Percentiles rank a stretch among this genome's conserved stretches.
Conservation (phyloP, 2,329 filamentous ascomycete genomes). For the Helotiales sp. region DNA sequence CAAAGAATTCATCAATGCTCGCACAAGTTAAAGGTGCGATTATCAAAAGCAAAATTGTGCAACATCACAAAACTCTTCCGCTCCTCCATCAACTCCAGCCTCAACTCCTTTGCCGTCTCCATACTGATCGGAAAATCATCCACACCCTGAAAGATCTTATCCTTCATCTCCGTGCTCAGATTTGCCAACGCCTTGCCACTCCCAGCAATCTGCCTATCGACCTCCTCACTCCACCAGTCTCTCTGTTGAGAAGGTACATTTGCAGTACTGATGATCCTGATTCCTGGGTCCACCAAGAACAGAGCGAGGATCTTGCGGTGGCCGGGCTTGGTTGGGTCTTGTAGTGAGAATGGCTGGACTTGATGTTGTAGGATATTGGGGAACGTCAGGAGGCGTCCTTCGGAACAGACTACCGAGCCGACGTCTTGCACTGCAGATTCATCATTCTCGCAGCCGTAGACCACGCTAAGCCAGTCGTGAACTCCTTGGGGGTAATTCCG, state of each 20-base stretch:
- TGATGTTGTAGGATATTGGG: constrained; percentile 55
- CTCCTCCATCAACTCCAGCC: constrained; percentile 49
- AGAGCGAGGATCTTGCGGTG: constrained; percentile 62
- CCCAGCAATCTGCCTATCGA: constrained; percentile 17
- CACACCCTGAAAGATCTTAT: constrained; percentile 24
- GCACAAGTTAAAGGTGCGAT: constrained; percentile 17
- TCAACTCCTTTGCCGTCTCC: constrained; percentile 47
- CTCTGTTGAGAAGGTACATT: constrained; percentile 57
- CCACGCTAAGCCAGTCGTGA: constrained; percentile 27
- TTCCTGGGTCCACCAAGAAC: constrained; percentile 62
- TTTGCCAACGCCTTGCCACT: constrained; percentile 31
- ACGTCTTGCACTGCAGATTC: constrained; percentile 45
- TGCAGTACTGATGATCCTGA: constrained; percentile 55
- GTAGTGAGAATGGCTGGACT: constrained; percentile 56
- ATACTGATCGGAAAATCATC: constrained; percentile 40
- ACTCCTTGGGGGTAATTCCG: constrained; percentile 17
- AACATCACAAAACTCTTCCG: constrained; percentile 33
- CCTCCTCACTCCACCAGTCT: constrained; percentile 49
- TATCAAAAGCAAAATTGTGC: not conserved
- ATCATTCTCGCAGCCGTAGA: constrained; percentile 26
- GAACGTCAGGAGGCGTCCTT: constrained; percentile 52
- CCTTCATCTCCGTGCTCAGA: constrained; percentile 29
- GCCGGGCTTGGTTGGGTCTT: constrained; percentile 56
- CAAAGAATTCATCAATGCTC: constrained; percentile 14
- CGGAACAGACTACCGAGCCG: constrained; percentile 45